These are phyloP conservation scores for Plectosphaerella cucumerina DNA, from an alignment of 2,329 filamentous ascomycete species.

Conservation along the genomic window DNA sequence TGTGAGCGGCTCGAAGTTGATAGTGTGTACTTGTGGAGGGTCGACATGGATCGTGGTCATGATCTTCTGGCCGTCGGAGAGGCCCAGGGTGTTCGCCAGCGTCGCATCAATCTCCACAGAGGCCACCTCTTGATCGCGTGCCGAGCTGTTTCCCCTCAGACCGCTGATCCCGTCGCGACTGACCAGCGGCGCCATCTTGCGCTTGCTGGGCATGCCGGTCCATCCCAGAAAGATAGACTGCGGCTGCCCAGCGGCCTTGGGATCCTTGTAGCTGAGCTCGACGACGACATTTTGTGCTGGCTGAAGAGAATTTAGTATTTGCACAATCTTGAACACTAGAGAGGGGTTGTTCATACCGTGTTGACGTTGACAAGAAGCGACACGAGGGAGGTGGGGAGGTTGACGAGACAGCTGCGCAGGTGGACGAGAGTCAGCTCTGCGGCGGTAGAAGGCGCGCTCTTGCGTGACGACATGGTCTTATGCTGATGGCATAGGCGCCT, in stretches of 20 bases:
- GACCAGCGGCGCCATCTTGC: conserved; percentile 69
- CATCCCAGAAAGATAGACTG: conserved; percentile 86
- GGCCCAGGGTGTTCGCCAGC: conserved; percentile 70
- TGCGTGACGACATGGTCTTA: conserved; percentile 40
- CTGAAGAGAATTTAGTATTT: conserved; percentile 35
- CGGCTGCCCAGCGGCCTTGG: conserved; percentile 27
- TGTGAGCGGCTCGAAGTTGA: conserved; percentile 94
- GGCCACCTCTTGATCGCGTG: conserved; percentile 70
- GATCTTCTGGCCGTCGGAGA: conserved; percentile 79
- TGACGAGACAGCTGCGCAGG: conserved; percentile 91
- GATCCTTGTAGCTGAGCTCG: conserved; percentile 72
- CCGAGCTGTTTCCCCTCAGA: conserved; percentile 47
- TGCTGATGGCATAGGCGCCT: conserved; percentile 2
- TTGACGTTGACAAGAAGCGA: conserved; percentile 84
- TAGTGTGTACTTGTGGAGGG: conserved; percentile 84
- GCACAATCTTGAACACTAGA: not conserved
- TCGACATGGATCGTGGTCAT: conserved; percentile 73
- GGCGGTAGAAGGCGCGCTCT: conserved; percentile 59
- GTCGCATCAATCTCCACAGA: conserved; percentile 85
- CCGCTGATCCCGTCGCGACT: conserved; percentile 68
- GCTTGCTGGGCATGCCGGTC: conserved; percentile 97
- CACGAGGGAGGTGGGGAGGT: conserved; percentile 81
- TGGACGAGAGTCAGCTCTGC: conserved; percentile 84
- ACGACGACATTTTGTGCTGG: conserved; percentile 94
- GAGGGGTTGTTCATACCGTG: conserved; percentile 56